These are phyloP conservation scores for Coccomyxa sp. DNA, from an alignment of 139 green algal species.

Conservation along the genomic window DNA sequence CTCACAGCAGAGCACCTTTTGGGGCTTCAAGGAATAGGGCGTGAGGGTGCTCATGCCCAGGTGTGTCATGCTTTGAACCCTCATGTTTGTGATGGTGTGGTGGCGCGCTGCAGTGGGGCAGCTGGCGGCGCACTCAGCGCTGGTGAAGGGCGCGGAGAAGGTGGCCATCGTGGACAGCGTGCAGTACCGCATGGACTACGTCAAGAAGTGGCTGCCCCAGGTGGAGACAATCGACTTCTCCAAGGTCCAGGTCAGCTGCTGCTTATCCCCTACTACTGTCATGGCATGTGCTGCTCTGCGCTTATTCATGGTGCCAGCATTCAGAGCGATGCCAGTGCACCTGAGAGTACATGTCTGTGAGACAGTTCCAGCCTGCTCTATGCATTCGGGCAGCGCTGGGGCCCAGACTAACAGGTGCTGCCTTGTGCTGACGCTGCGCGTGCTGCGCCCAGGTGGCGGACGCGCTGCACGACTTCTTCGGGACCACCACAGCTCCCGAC, in stretches of 20 bases:
- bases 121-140: conserved; percentile 56
- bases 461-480: conserved; percentile 24
- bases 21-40: not conserved
- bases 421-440: not conserved
- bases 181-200: conserved; percentile 59
- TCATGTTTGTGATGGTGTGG: not conserved
- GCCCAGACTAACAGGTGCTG: not conserved
- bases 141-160: conserved; percentile 27
- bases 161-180: conserved; percentile 57
- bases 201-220: conserved; percentile 14
- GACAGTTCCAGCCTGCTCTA: not conserved
- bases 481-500: conserved; percentile 41
- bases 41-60: not conserved
- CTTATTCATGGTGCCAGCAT: not conserved
- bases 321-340: not conserved
- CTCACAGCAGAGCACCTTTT: not conserved
- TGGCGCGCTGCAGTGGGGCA: conserved; percentile 45
- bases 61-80: not conserved
- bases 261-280: too few species aligned
- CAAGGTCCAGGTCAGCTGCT: conserved; percentile 24
- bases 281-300: too few species aligned
- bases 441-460: not conserved
- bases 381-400: not conserved
- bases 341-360: not conserved
- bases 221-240: conserved; percentile 59